Evolutionary conservation across 2,329 filamentous ascomycete genomes (phyloP), one percentile per base, ranked within the genome.

Genomic region (Fusarium caatingaense): DNA sequence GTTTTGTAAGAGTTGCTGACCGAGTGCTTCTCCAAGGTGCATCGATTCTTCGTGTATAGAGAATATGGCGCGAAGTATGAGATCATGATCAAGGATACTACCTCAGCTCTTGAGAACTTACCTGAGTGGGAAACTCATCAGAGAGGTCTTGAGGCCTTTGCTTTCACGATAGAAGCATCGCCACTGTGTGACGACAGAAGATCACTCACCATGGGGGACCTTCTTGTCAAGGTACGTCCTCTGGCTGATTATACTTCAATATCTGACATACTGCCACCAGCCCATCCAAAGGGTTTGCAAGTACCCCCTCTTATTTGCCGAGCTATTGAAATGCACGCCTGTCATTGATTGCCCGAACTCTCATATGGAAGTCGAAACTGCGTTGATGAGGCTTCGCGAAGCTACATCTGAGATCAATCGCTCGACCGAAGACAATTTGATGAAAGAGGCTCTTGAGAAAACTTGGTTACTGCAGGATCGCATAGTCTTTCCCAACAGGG

Each of bases 21-120:
- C 45, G 34, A 48, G 32, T 28, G 18, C 12, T 20, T 49, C 16
- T 34, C 16, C 55, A 68, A 97, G 93, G 91, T 97, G 82, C 87
- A 88, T 64, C 89, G 90, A 0, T 96, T 98, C 80, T 92, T 92
- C 76, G 85, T 91, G 51, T 99, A 99, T 77, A 92, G 97, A 80
- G 93, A 97, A 73, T 99, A 97, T 78, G 92, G 93, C 37, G 92
- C 92, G 54, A 95, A 95, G 76, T 97, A 96, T 79, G 93, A 97
- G 72, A 85, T 93, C 71, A 92, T 98, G 84, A 89, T 92, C 48
- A 89, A 92, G 69, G 93, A 97, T 68, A 83, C 97, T 37, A 88
- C 90, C 34, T 85, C 90, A 27, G 86, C 91, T 18, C 89, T 92
- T 67, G 87, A 89, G 63, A 87, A 86, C 9, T 87, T 93, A 71